Evolutionary conservation across 2,329 filamentous ascomycete species (phyloP), one percentile per base, ranked within the genome.

Genomic region (Curvularia spicifera): DNA sequence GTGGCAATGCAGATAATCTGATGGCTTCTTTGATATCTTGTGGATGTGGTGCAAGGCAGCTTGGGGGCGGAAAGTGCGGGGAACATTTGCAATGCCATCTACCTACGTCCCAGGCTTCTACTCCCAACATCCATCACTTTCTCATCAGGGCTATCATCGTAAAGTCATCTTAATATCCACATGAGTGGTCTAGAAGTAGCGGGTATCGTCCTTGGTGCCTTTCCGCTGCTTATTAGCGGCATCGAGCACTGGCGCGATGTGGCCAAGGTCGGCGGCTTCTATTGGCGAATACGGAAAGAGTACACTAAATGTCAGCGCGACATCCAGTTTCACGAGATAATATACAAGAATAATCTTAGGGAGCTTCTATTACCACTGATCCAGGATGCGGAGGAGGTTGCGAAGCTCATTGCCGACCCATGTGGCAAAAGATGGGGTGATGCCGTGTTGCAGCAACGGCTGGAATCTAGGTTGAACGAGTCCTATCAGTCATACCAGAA

Each of bases 181-280:
- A 45, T 45, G 26, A 45, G 43, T 5, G 43, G 43, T 12, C 3
- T 45, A 18, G 43, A 45, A 20, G 43, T 45, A 45, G 43, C 43
- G 12, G 43, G 43, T 3, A 12, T 31, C 8, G 26, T 45, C 8
- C 43, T 45, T 45, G 43, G 26, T 31, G 43, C 43, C 43, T 31
- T 45, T 31, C 43, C 43, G 26, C n/a, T 45, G n/a, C 43, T 45
- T 10, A 29, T 45, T 5, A 45, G 43, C 26, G 43, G 43, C 15
- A 45, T 45, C 43, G 43, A 45, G 26, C 43, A 45, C 4, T 45
- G 43, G 43, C 43, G 26, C 29, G 26, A 45, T 45, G 43, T 45
- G 24, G 43, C 43, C 13, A 45, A 45, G 43, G 43, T 45, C n/a
- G 43, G 43, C 43, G 43, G 43, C 43, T 45, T 45, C 9, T 45